phyloP scores from a whole-genome alignment of 2,329 filamentous ascomycete genomes.

The Metarhizium humberi region DNA sequence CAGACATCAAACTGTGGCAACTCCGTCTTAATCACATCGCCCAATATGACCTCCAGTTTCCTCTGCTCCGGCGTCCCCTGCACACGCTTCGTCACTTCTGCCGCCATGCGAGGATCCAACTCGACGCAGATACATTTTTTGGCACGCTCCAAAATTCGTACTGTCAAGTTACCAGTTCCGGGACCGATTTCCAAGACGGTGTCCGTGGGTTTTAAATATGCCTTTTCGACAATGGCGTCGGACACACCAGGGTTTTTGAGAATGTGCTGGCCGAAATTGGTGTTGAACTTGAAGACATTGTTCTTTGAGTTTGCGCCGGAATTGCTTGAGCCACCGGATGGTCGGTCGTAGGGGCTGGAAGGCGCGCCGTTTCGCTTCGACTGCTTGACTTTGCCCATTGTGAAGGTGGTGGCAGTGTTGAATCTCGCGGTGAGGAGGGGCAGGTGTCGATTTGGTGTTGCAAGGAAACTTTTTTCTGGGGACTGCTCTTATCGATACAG shows the following conservation, averaged over 20 bases:
- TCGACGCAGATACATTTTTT: slow-evolving; percentile 80
- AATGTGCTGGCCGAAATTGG: slow-evolving; percentile 77
- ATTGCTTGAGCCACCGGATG: slow-evolving; percentile 12
- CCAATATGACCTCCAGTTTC: slow-evolving; percentile 77
- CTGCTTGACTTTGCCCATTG: slow-evolving; percentile 45
- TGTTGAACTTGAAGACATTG: slow-evolving; percentile 97
- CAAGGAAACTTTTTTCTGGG: slow-evolving; percentile 5
- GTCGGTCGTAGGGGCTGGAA: slow-evolving; percentile 32
- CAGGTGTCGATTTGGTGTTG: neutral
- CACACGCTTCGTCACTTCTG: slow-evolving; percentile 87
- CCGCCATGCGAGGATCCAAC: slow-evolving; percentile 92
- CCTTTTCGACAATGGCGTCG: slow-evolving; percentile 62
- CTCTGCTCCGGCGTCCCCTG: slow-evolving; percentile 81
- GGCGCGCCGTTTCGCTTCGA: slow-evolving; percentile 42
- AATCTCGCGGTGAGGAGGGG: slow-evolving; percentile 1
- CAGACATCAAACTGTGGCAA: slow-evolving; percentile 71
- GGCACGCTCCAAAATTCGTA: slow-evolving; percentile 78
- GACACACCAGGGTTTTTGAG: slow-evolving; percentile 86
- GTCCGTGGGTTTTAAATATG: slow-evolving; percentile 81
- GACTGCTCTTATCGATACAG: slow-evolving; percentile 15
- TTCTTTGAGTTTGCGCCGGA: slow-evolving; percentile 36
- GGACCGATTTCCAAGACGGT: slow-evolving; percentile 88
- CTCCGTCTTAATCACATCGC: slow-evolving; percentile 79
- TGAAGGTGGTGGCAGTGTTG: slow-evolving; percentile 2
- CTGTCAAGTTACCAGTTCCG: slow-evolving; percentile 81